Percentiles rank a stretch among this genome's conserved stretches.
Conservation (phyloP, 345 rosid genomes). For the Citrus reticulata region DNA sequence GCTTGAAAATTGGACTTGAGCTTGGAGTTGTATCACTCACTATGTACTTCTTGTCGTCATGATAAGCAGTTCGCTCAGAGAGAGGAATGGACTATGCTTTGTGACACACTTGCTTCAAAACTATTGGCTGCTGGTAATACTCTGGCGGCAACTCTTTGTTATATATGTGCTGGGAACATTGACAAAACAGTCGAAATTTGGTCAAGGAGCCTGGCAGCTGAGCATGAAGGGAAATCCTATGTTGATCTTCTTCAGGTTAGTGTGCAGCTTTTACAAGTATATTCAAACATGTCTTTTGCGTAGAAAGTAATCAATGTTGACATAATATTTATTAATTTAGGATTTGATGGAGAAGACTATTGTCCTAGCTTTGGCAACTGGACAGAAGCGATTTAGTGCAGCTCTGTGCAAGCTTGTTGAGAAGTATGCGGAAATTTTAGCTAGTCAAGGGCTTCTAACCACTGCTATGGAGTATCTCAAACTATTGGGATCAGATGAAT, state of each 20-base stretch:
- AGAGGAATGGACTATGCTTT: conserved; percentile 82
- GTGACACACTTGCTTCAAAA: conserved; percentile 81
- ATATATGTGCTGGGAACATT: conserved; percentile 93
- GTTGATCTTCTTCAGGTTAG: conserved; percentile 93
- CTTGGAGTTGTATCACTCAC: background rate
- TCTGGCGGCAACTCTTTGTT: conserved; percentile 91
- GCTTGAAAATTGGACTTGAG: background rate
- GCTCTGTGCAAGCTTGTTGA: conserved; percentile 94
- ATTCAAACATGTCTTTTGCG: conserved; percentile 3
- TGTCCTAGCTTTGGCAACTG: conserved; percentile 91
- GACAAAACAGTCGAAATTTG: conserved; percentile 99
- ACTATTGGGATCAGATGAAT: conserved; percentile 80
- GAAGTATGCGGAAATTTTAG: conserved; percentile 94
- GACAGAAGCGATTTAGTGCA: conserved; percentile 86
- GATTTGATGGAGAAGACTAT: conserved; percentile 99
- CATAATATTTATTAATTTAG: conserved; percentile 37
- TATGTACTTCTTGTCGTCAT: conserved; percentile 16
- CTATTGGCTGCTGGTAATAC: conserved; percentile 75
- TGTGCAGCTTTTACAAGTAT: conserved; percentile 20
- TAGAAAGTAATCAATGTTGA: conserved; percentile 3
- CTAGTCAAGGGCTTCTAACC: conserved; percentile 83
- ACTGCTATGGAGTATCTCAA: conserved; percentile 95
- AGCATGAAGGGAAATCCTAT: conserved; percentile 66
- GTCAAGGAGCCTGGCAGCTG: conserved; percentile 75
- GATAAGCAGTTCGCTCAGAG: conserved; percentile 78